Percentiles rank a stretch among this genome's conserved stretches.
Conservation (phyloP, 208 protist genomes). For the Trypanosoma rangeli region DNA sequence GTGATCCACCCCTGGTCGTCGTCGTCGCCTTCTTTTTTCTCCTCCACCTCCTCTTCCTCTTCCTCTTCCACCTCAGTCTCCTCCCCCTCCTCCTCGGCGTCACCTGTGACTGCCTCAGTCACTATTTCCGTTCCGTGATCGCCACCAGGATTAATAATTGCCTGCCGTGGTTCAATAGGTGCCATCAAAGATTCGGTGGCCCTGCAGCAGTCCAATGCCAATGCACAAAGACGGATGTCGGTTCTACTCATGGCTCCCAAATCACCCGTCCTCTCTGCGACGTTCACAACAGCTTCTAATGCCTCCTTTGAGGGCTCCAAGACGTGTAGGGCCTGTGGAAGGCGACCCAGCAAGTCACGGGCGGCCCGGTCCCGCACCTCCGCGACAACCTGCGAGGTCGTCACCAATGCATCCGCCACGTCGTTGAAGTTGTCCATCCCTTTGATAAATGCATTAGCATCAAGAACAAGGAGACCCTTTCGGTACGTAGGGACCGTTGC, state of each 20-base stretch:
- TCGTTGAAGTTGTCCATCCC: constrained; percentile 68
- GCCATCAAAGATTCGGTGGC: constrained; percentile 34
- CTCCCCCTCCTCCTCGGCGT: constrained; percentile 10
- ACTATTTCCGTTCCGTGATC: constrained; percentile 23
- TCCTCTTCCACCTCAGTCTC: constrained; percentile 11
- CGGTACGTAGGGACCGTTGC: constrained; percentile 40
- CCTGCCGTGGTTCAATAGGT: constrained; percentile 58
- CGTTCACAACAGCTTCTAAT: constrained; percentile 53
- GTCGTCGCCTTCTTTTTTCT: constrained; percentile 10
- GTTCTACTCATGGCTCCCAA: constrained; percentile 86
- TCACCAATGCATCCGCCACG: constrained; percentile 79
- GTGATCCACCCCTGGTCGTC: constrained; percentile 93
- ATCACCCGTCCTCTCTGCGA: constrained; percentile 90
- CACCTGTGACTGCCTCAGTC: constrained; percentile 26
- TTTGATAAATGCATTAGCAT: constrained; percentile 90
- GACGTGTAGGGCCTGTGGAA: constrained; percentile 67
- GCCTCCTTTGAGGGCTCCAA: constrained; percentile 68
- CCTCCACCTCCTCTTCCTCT: constrained; percentile 1
- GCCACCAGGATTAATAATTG: constrained; percentile 48
- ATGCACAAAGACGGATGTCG: constrained; percentile 87
- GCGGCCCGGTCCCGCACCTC: constrained; percentile 81
- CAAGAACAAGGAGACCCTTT: constrained; percentile 80
- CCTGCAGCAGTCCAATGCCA: constrained; percentile 82
- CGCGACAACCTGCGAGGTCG: constrained; percentile 77
- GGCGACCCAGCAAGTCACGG: constrained; percentile 62